phyloP scores from a whole-genome alignment of 306 rosid species.

The Herpetospermum pedunculosum region DNA sequence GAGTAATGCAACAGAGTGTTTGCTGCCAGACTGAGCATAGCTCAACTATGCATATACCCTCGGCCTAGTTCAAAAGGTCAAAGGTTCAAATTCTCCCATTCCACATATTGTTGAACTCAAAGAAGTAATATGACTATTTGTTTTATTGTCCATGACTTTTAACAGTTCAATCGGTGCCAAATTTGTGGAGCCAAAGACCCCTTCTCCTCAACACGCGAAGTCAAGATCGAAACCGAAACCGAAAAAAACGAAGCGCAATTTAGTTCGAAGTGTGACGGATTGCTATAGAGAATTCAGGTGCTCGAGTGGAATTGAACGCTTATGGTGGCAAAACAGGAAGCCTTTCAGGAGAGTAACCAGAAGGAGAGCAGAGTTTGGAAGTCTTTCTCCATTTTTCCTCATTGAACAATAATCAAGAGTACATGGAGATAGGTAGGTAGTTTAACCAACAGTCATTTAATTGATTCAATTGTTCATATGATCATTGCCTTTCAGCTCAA shows the following conservation, averaged over 20 bases:
- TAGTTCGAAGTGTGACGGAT: constrained; percentile 19
- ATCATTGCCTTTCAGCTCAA: constrained; percentile 15
- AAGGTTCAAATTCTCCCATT: too few species aligned
- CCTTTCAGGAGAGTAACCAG: constrained; percentile 70
- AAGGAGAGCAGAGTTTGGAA: constrained; percentile 52
- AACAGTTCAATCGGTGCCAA: constrained; percentile 38
- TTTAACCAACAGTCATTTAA: constrained; percentile 27
- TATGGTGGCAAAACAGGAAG: constrained; percentile 83
- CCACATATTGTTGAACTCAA: too few species aligned
- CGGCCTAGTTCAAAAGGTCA: too few species aligned
- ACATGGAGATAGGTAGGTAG: constrained; percentile 21
- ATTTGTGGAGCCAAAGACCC: constrained; percentile 77
- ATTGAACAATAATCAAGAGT: constrained; percentile 16
- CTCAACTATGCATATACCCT: too few species aligned
- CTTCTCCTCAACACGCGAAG: constrained; percentile 55
- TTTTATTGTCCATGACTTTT: constrained; percentile 13
- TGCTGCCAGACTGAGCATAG: too few species aligned
- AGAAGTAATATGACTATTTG: neutral
- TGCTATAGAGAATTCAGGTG: constrained; percentile 18
- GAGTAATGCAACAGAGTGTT: too few species aligned
- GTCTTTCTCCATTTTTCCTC: constrained; percentile 44
- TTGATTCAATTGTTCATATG: constrained; percentile 61
- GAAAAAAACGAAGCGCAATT: constrained; percentile 22
- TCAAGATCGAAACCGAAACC: constrained; percentile 44
- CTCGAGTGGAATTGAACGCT: constrained; percentile 40